Evolutionary conservation across 768 basidiomycete species (phyloP), one percentile per base, ranked within the genome.

Genomic region (Phallus indusiatus): DNA sequence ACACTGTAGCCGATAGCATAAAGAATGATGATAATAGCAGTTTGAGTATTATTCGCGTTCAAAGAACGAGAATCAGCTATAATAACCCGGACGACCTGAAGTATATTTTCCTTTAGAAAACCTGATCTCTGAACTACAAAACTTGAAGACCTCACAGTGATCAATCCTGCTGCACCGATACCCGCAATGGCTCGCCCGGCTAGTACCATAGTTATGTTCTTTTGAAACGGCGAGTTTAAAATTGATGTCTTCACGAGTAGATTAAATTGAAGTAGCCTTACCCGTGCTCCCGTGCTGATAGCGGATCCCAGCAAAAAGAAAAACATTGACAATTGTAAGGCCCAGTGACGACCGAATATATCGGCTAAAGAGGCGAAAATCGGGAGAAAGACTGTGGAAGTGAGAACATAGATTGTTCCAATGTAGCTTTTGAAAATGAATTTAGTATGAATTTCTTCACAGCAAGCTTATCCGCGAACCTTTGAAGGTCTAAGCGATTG

Each of bases 341-440:
- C 75, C 59, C 70, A 70, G 62, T 81, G 73, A 1, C 80, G 75
- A 9, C 80, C 80, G 67, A 75, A 78, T 20, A 80, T 70, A 61
- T 81, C 79, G 10, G 78, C 74, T 7, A 81, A 60, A 7, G 76
- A 75, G 0, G 76, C 79, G 48, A 77, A 81, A 8, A 81, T 63
- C 5, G 79, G 79, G 9, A 81, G 68, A 66, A 81, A 81, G 52
- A 80, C 77, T 2, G 80, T 79, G 17, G 78, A 78, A 0, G 80
- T 73, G 16, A 81, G 69, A 21, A 81, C 67, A 57, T 81, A 81
- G 1, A 74, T 64, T 1, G 80, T 81, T 47, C 80, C 79, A 18
- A 81, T 74, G 59, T 75, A 79, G 56, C 79, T 75, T 28, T 20
- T 36, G 24, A 14, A 12, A 14, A 10, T 21, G 50, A 20, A 48